phyloP scores from a whole-genome alignment of 192 early-diverging fungal genomes.

The Lobosporangium transversale region DNA sequence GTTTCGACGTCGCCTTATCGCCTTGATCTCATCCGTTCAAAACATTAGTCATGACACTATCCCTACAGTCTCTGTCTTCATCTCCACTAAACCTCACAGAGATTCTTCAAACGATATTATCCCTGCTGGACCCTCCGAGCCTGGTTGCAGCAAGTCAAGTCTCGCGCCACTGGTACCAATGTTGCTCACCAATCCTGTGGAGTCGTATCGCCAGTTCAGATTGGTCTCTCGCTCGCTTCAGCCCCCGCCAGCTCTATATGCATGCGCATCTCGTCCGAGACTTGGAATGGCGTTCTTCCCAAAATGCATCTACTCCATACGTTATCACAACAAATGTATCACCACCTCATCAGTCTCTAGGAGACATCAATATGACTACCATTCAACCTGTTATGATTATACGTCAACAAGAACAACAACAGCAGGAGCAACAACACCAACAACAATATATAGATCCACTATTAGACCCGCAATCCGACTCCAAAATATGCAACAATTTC shows the following conservation, averaged over 20 bases:
- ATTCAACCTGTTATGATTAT: too few species aligned
- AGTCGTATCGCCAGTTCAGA: slow-evolving; percentile 1
- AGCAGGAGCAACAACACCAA: neutral
- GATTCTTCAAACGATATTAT: slow-evolving; percentile 4
- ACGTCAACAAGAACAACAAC: neutral
- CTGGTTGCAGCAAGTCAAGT: slow-evolving; percentile 20
- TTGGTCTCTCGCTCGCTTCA: slow-evolving; percentile 13
- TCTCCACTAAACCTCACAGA: slow-evolving; percentile 21
- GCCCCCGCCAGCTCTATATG: slow-evolving; percentile 10
- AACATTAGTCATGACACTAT: too few species aligned
- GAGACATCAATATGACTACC: neutral
- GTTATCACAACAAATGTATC: neutral
- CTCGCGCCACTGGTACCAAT: slow-evolving; percentile 15
- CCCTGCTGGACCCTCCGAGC: slow-evolving; percentile 3
- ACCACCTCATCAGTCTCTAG: neutral
- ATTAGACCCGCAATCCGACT: neutral
- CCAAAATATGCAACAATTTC: neutral
- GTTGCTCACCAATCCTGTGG: slow-evolving; percentile 24
- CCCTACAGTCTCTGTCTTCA: neutral
- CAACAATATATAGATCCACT: too few species aligned
- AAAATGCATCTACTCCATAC: neutral
- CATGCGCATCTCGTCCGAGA: slow-evolving; percentile 22
- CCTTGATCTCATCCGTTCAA: neutral
- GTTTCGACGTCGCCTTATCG: neutral
- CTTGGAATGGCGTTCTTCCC: slow-evolving; percentile 9